Percentiles rank a stretch among this genome's conserved stretches.
phyloP scores from a whole-genome alignment of 148 eudicot genomes.

The Vaccinium vitisidaea region DNA sequence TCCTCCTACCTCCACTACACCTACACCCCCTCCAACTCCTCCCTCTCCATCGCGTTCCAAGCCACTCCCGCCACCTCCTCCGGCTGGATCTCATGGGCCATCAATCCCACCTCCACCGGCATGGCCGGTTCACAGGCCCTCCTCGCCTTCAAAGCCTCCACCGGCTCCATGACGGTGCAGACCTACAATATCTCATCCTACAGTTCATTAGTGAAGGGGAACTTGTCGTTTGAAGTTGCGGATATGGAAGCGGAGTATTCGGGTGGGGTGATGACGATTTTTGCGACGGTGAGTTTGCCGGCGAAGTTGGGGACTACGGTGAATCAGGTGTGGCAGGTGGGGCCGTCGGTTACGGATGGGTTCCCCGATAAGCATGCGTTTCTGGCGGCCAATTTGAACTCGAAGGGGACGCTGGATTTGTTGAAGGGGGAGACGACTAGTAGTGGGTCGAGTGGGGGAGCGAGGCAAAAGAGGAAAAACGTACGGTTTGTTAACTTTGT shows the following conservation, averaged over 20 bases:
- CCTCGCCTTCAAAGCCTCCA: slow-evolving; percentile 41
- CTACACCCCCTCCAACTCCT: slow-evolving; percentile 33
- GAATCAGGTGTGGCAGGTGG: slow-evolving; percentile 78
- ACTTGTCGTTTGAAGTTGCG: slow-evolving; percentile 28
- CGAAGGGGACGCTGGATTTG: slow-evolving; percentile 58
- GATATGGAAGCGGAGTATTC: slow-evolving; percentile 25
- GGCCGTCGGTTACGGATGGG: slow-evolving; percentile 36
- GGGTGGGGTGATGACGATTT: slow-evolving; percentile 35
- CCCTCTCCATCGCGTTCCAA: slow-evolving; percentile 64
- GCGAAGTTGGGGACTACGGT: slow-evolving; percentile 13
- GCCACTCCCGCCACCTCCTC: slow-evolving; percentile 39
- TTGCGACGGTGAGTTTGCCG: slow-evolving; percentile 39
- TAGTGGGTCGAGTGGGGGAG: slow-evolving; percentile 15
- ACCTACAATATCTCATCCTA: slow-evolving; percentile 33
- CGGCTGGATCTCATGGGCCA: slow-evolving; percentile 85
- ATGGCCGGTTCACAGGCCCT: slow-evolving; percentile 69
- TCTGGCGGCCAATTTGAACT: slow-evolving; percentile 43
- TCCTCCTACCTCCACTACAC: slow-evolving; percentile 63
- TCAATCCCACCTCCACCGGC: slow-evolving; percentile 59
- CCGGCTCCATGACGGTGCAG: slow-evolving; percentile 45
- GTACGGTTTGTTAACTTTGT: slow-evolving; percentile 43
- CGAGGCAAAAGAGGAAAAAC: slow-evolving; percentile 45
- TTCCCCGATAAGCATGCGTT: slow-evolving; percentile 52
- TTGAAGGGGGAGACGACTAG: slow-evolving; percentile 30
- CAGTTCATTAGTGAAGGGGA: slow-evolving; percentile 8